These are phyloP conservation scores for Fraxinus floribunda DNA, from an alignment of 305 asterid genomes.

Conservation along the genomic window DNA sequence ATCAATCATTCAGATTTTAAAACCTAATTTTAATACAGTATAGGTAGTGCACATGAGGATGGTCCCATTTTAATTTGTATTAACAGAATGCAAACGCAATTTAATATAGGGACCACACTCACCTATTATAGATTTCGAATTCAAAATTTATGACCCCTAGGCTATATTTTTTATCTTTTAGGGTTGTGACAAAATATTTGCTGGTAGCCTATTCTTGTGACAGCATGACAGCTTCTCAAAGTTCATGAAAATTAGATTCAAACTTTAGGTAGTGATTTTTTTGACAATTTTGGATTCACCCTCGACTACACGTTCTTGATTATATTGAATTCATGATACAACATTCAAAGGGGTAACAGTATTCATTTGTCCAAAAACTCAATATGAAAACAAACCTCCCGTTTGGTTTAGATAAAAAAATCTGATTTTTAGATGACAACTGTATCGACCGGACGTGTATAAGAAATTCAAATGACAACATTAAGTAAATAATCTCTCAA, in stretches of 20 bases:
- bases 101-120: conserved; percentile 15
- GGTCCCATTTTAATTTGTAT: conserved; percentile 20
- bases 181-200: conserved; percentile 2
- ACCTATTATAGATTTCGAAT: conserved; percentile 8
- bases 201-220: background rate
- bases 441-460: background rate
- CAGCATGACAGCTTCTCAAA: background rate
- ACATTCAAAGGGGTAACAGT: background rate
- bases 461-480: background rate
- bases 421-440: background rate
- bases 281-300: background rate
- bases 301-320: background rate
- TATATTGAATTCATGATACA: background rate
- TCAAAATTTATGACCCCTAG: background rate
- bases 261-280: background rate
- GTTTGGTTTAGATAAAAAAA: background rate
- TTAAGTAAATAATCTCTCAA: background rate
- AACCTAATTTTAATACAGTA: background rate
- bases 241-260: background rate
- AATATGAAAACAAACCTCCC: background rate
- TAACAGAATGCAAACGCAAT: conserved; percentile 8
- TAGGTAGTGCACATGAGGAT: conserved; percentile 15
- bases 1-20: conserved; percentile 1
- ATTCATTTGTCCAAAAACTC: background rate
- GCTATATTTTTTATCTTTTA: background rate